phyloP scores from a whole-genome alignment of 805 yeast species.

The Candida jianshihensis region DNA sequence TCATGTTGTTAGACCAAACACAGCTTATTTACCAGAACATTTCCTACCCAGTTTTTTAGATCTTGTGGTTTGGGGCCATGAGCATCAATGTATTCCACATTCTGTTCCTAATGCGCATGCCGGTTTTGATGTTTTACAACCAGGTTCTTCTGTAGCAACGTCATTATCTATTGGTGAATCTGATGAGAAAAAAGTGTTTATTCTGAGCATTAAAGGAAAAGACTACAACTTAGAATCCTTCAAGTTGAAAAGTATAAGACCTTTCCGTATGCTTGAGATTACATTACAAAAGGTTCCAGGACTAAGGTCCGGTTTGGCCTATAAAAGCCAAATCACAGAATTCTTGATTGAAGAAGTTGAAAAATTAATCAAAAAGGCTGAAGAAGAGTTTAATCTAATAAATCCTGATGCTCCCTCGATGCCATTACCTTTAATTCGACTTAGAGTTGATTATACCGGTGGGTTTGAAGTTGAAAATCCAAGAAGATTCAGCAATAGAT shows the following conservation, averaged over 20 bases:
- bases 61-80: slow-evolving; percentile 94
- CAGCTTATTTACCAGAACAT: slow-evolving; percentile 78
- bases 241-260: slow-evolving; percentile 65
- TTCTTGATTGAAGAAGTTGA: slow-evolving; percentile 63
- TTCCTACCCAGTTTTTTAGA: slow-evolving; percentile 79
- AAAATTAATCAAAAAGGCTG: slow-evolving; percentile 53
- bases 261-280: slow-evolving; percentile 70
- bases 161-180: slow-evolving; percentile 83
- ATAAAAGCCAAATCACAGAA: slow-evolving; percentile 51
- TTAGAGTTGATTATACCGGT: slow-evolving; percentile 84
- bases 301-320: slow-evolving; percentile 53
- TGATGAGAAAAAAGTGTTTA: slow-evolving; percentile 63
- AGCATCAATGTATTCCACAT: slow-evolving; percentile 84
- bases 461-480: slow-evolving; percentile 92
- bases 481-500: slow-evolving; percentile 78
- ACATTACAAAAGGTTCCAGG: slow-evolving; percentile 43
- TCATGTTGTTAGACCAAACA: slow-evolving; percentile 72
- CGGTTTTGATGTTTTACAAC: slow-evolving; percentile 77
- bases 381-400: slow-evolving; percentile 36
- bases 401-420: slow-evolving; percentile 28
- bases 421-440: slow-evolving; percentile 78
- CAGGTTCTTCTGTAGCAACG: slow-evolving; percentile 93
- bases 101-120: slow-evolving; percentile 46
- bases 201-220: slow-evolving; percentile 56
- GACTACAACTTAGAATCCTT: slow-evolving; percentile 54